Evolutionary conservation across 1,139 yeast genomes (phyloP).

Genomic region (Scheffersomyces titani): DNA sequence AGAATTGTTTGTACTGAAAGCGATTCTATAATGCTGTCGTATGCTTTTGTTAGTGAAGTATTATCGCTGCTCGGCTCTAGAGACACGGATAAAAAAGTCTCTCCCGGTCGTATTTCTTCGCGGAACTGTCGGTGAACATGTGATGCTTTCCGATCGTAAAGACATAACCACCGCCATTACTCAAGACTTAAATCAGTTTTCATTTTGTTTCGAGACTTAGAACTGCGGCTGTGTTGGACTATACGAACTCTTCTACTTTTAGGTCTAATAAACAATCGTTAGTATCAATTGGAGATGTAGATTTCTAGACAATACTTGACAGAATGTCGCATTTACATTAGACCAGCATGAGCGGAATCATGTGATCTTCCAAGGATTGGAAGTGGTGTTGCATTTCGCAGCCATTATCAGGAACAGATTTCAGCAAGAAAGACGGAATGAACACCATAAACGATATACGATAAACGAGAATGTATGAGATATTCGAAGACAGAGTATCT

Average conservation of each 20-base stretch:
- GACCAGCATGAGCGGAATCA: not conserved
- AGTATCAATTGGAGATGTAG: too few species aligned
- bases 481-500: too few species aligned
- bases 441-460: not conserved
- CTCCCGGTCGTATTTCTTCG: not conserved
- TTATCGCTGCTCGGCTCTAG: not conserved
- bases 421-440: not conserved
- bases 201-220: not conserved
- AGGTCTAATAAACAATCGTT: too few species aligned
- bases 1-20: not conserved
- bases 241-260: too few species aligned
- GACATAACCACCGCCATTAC: too few species aligned
- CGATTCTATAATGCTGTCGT: not conserved
- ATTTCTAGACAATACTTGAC: not conserved
- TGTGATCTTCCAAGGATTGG: not conserved
- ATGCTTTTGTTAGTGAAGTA: not conserved
- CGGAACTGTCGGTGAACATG: not conserved
- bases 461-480: not conserved
- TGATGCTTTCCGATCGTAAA: not conserved
- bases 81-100: not conserved
- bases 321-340: not conserved
- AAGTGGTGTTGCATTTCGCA: not conserved
- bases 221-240: not conserved
- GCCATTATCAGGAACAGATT: not conserved
- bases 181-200: too few species aligned